Base-by-base conservation (phyloP, 2,329 filamentous ascomycete genomes). In the Fusarium coicis region DNA sequence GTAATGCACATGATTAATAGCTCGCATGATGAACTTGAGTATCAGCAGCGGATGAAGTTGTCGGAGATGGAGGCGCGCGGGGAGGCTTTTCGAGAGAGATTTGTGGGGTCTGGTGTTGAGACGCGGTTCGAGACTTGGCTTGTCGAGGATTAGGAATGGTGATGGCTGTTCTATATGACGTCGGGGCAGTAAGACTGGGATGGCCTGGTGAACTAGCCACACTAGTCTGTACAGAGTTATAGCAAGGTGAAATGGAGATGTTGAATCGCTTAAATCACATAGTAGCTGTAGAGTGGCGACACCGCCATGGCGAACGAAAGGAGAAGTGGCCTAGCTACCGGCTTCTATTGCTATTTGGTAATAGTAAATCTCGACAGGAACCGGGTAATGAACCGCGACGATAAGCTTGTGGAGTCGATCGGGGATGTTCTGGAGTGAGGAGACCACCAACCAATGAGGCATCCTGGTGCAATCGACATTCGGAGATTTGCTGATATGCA, bases 371-470 rank as follows among this genome's bases (percentile, higher is more conserved):
- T 26, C 2, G 1, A 34, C 47, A n/a, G 12, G 11, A 16, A 11
- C 9, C 32, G n/a, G 32, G 32, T 36, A 52, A 1, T 3, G 0
- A 21, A 4, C 30, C 47, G 21, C 11, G 23, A 21, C 23, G n/a
- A 37, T 53, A 53, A 53, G 18, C 12, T 7, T 28, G 7, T 28
- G 49, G 18, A 21, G 18, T 53, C 14, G 12, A 37, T 53, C 12
- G 23, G 0, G 14, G 18, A 28, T 21, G 12, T 5, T 7, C 0
- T 16, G 4, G 11, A 2, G 2, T 10, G 14, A 2, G 5, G 6
- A 16, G 9, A 9, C 9, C 4, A 36, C 10, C 16, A 28, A 4
- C 10, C 34, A 53, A 18, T 7, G 0, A 8, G 1, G 11, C 5
- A 19, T 36, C 2, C 0, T 21, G 12, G 2, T 3, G 14, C 14